Evolutionary conservation across 2,329 filamentous ascomycete genomes (phyloP), one percentile per base, ranked within the genome.

Genomic region (Shiraia bambusicola): DNA sequence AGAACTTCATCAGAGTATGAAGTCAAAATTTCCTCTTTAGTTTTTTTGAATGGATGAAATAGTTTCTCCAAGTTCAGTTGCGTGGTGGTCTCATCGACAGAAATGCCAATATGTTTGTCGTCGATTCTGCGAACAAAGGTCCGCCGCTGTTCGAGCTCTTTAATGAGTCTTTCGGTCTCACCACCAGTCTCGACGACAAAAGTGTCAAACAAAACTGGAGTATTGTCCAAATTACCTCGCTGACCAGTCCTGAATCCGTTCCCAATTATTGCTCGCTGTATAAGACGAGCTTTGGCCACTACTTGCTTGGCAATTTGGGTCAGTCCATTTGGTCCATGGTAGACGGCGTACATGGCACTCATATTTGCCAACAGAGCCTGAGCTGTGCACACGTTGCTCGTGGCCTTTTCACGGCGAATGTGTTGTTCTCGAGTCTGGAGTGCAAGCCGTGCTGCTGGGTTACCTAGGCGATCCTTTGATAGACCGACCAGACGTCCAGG

Each of bases 331-430:
- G 92, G 92, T 3, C 92, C 92, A 66, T 97, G 92, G 69, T 96
- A 97, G 39, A 96, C 78, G 37, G 90, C 91, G 65, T 95, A 97
- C 74, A 96, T 86, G 40, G 91, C 89, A 56, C 83, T 92, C 88
- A 96, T 96, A 69, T 97, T 97, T 27, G 92, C 92, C 37, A 96
- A 76, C 17, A 97, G 75, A 7, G 92, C 92, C 71, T 97, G 92
- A 1, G 92, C 91, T 1, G 92, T 97, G 74, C 92, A 97, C 45
- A 96, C 91, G 65, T 97, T 97, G 75, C 90, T 95, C 2, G 92
- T 97, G 1, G 92, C 92, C 78, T 96, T 96, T 69, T 97, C 92
- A 61, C 92, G 82, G 52, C 92, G 82, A 66, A 97, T 96, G 68
- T 97, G 92, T 74, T 97, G 92, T 72, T 97, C 92, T 58, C 92